Evolutionary conservation across 2,329 filamentous ascomycete genomes (phyloP).

Genomic region (Pseudovirgaria hyperparasitica): DNA sequence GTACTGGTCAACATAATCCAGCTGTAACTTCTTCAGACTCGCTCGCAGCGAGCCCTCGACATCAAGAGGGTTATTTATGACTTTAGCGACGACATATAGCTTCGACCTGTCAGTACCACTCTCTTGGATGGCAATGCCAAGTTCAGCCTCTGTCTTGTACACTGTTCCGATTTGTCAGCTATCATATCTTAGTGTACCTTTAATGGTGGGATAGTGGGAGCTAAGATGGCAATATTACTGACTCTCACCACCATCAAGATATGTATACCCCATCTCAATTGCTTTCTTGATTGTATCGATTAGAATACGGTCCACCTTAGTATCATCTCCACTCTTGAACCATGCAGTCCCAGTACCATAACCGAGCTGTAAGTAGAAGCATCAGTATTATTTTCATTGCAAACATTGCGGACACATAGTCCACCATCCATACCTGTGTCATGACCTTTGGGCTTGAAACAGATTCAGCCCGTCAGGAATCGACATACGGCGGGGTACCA

Average conservation of each 20-base stretch:
- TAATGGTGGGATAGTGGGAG: background rate
- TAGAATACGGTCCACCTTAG: constrained; percentile 42
- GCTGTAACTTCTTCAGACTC: constrained; percentile 46
- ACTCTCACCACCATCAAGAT: constrained; percentile 66
- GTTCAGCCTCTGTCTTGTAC: constrained; percentile 39
- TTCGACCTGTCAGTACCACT: constrained; percentile 32
- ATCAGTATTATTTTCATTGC: constrained; percentile 3
- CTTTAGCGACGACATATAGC: constrained; percentile 45
- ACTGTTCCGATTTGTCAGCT: constrained; percentile 15
- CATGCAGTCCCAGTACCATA: constrained; percentile 63
- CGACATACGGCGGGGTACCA: background rate
- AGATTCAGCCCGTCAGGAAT: background rate
- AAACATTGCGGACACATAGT: constrained; percentile 1
- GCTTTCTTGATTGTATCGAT: constrained; percentile 47
- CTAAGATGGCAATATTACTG: no score
- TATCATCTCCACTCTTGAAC: constrained; percentile 39
- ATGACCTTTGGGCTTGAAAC: no score
- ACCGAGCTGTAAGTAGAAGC: constrained; percentile 38
- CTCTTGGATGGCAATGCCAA: constrained; percentile 34
- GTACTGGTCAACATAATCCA: constrained; percentile 51
- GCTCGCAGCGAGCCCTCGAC: constrained; percentile 42
- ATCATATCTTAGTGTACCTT: background rate
- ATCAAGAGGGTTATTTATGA: constrained; percentile 38
- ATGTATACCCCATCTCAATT: constrained; percentile 55
- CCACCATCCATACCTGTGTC: background rate